phyloP scores from a whole-genome alignment of 208 protist genomes.

The Wallacemonas rigidus region DNA sequence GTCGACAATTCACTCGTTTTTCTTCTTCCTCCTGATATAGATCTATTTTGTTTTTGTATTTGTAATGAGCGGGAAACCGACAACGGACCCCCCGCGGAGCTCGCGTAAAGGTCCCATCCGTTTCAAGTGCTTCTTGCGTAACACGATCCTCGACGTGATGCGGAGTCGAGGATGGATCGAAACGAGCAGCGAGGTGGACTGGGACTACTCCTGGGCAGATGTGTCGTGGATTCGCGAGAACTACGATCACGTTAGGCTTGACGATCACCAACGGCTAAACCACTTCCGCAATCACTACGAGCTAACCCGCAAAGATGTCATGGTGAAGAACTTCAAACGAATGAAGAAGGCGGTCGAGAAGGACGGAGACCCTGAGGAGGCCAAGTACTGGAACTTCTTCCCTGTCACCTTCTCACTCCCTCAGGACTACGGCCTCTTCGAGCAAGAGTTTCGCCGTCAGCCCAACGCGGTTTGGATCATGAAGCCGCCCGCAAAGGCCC shows the following conservation, averaged over 20 bases:
- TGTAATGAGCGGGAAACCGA: not conserved
- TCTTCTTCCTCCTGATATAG: not conserved
- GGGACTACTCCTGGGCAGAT: constrained; percentile 95
- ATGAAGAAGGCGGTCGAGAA: constrained; percentile 88
- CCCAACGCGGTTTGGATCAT: constrained; percentile 95
- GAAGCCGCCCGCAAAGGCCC: constrained; percentile 96
- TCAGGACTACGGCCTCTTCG: constrained; percentile 94
- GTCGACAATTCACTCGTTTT: constrained; percentile 2
- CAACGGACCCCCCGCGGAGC: constrained; percentile 23
- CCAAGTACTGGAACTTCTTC: constrained; percentile 93
- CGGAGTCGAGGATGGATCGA: constrained; percentile 92
- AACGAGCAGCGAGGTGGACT: constrained; percentile 90
- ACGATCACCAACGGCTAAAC: constrained; percentile 90
- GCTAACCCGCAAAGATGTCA: constrained; percentile 95
- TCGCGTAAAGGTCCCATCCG: constrained; percentile 64
- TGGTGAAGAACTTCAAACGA: constrained; percentile 96
- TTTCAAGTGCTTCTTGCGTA: constrained; percentile 87
- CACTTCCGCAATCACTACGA: constrained; percentile 98
- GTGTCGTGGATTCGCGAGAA: constrained; percentile 92
- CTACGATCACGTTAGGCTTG: constrained; percentile 88
- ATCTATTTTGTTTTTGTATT: not conserved
- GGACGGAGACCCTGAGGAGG: constrained; percentile 82
- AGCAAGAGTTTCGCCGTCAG: constrained; percentile 94
- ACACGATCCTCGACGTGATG: constrained; percentile 92
- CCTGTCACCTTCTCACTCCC: constrained; percentile 94